phyloP scores from a whole-genome alignment of 2,329 filamentous ascomycete genomes.

The Fusarium sp. region DNA sequence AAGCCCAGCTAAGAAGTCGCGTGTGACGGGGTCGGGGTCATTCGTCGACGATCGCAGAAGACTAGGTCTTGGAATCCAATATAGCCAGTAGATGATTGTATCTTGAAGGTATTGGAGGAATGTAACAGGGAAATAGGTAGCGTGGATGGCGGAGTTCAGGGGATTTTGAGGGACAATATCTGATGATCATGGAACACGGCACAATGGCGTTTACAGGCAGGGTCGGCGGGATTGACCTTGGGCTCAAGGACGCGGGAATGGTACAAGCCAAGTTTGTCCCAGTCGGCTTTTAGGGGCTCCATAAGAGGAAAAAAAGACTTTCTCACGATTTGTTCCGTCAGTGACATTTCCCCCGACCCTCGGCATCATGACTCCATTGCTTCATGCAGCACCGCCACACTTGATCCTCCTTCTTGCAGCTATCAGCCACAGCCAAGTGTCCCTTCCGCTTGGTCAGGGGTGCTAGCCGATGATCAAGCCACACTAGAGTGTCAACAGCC shows the following conservation, averaged over 20 bases:
- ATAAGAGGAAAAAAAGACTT: not conserved
- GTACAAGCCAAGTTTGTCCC: not conserved
- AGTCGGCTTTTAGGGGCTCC: not conserved
- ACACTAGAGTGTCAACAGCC: conserved; percentile 32
- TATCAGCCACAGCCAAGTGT: conserved; percentile 10
- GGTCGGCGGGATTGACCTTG: not conserved
- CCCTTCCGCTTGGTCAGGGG: not conserved
- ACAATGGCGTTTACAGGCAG: conserved; percentile 17
- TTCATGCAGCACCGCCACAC: conserved; percentile 17
- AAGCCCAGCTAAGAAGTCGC: conserved; percentile 64
- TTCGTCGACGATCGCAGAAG: conserved; percentile 50
- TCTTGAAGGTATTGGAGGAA: not conserved
- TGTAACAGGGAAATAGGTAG: conserved; percentile 13
- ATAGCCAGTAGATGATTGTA: conserved; percentile 43
- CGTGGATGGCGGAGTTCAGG: conserved; percentile 24
- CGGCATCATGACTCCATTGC: conserved; percentile 12
- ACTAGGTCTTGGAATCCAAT: conserved; percentile 66
- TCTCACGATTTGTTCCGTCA: not conserved
- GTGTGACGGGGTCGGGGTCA: conserved; percentile 54
- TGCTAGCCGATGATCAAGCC: conserved; percentile 25
- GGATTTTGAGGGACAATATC: conserved; percentile 5
- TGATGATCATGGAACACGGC: conserved; percentile 24
- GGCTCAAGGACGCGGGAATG: not conserved
- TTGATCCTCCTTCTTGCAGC: not conserved
- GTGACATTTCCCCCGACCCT: not conserved